These are phyloP conservation scores for Xerocomellus amylosporus DNA, from an alignment of 768 basidiomycete species.

Conservation along the genomic window DNA sequence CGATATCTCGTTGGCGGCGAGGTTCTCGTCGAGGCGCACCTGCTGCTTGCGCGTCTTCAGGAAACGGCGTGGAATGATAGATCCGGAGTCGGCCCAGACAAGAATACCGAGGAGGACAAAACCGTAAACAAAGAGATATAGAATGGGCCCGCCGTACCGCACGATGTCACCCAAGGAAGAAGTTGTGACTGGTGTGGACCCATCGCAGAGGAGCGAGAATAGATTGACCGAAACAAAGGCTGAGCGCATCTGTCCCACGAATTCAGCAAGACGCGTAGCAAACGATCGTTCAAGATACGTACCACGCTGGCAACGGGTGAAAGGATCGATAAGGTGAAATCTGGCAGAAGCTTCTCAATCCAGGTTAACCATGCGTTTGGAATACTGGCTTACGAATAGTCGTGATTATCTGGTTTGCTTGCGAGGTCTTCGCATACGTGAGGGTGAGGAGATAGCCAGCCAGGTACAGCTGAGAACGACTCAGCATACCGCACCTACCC, in stretches of 20 bases:
- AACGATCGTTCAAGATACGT: constrained; percentile 26
- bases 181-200: constrained; percentile 43
- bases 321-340: constrained; percentile 65
- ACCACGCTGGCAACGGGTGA: constrained; percentile 71
- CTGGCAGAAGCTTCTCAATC: constrained; percentile 19
- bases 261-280: background rate
- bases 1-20: constrained; percentile 14
- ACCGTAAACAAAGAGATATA: constrained; percentile 64
- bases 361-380: background rate
- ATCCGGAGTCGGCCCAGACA: constrained; percentile 72
- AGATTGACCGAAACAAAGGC: constrained; percentile 75
- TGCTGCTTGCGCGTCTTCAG: constrained; percentile 22
- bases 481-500: background rate
- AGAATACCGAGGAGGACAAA: constrained; percentile 60
- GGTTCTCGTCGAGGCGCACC: constrained; percentile 9
- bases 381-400: constrained; percentile 46
- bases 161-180: constrained; percentile 51
- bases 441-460: constrained; percentile 67
- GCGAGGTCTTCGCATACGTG: constrained; percentile 65
- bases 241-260: constrained; percentile 50
- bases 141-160: constrained; percentile 71
- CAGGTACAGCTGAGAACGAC: constrained; percentile 50
- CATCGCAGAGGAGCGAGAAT: constrained; percentile 70
- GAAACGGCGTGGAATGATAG: constrained; percentile 42
- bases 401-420: constrained; percentile 52